Percentiles rank a stretch among this genome's conserved stretches.
Evolutionary conservation across 805 yeast species (phyloP).

Genomic region (Metschnikowia similis): DNA sequence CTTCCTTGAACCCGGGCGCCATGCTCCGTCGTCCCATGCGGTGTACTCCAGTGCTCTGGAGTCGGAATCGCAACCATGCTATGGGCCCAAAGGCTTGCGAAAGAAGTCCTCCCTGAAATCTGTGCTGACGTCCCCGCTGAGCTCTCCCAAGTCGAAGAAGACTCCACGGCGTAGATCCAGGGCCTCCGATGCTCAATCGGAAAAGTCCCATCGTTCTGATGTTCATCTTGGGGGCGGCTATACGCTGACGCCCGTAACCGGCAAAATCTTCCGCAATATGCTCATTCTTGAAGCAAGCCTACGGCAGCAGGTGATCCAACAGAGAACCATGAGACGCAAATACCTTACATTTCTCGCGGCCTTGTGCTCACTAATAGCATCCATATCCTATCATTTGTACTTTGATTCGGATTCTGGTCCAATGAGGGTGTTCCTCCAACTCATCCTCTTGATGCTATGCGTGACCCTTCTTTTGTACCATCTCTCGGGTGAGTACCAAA

Average conservation of each 20-base stretch:
- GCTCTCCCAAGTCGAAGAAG: slow-evolving; percentile 7
- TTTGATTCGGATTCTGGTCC: slow-evolving; percentile 20
- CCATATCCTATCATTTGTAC: slow-evolving; percentile 37
- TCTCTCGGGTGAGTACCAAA: slow-evolving; percentile 82
- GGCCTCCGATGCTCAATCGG: slow-evolving; percentile 14
- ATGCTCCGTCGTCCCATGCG: not conserved
- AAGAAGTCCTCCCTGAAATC: not conserved
- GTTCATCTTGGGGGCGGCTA: slow-evolving; percentile 15
- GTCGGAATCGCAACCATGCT: slow-evolving; percentile 11
- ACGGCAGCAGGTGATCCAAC: slow-evolving; percentile 74
- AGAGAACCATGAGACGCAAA: slow-evolving; percentile 59
- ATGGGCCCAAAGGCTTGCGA: slow-evolving; percentile 6
- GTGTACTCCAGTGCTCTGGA: slow-evolving; percentile 20
- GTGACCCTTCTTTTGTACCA: slow-evolving; percentile 76
- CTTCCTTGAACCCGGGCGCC: not conserved
- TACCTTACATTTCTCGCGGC: slow-evolving; percentile 50
- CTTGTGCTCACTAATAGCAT: slow-evolving; percentile 37
- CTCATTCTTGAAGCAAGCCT: slow-evolving; percentile 82
- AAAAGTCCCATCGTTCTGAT: slow-evolving; percentile 15
- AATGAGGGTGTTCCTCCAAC: slow-evolving; percentile 42
- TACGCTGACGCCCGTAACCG: slow-evolving; percentile 44
- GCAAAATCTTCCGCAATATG: slow-evolving; percentile 76
- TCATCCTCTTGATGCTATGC: slow-evolving; percentile 54
- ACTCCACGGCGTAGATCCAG: slow-evolving; percentile 13
- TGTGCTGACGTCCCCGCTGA: slow-evolving; percentile 2